Base-by-base conservation (phyloP, 2,329 filamentous ascomycete genomes). In the Alternaria brassicicola region DNA sequence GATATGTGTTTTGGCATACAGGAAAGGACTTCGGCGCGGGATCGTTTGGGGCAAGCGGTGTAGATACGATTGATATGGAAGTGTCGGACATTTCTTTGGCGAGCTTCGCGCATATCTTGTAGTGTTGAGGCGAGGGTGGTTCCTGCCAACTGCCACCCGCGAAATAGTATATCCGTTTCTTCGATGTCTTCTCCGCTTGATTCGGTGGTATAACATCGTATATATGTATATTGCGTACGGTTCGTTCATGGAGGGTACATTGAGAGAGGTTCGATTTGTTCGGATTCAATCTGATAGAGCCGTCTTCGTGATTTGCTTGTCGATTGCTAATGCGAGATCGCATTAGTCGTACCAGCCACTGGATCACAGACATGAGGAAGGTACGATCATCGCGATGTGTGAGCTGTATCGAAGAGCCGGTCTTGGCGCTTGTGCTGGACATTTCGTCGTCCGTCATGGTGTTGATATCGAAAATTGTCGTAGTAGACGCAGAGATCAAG, bases 141-240 rank as follows among this genome's bases (percentile, higher is more conserved):
- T 76, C 76, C 58, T 84, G 83, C 81, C 85, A 87, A 3, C 83
- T 83, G 6, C 85, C 85, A 1, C 85, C 85, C 0, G 79, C 78
- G 61, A 86, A 86, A 58, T 86, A 87, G 59, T 84, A 82, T 23
- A 88, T 73, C 4, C 76, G 70, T 59, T 74, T 78, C 21, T 55
- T 68, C 12, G 57, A 55, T 25, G 55, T 51, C 41, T 61, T 61
- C 5, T 49, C 39, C 0, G 52, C 10, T 15, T 56, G 46, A 1
- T 59, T 63, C 2, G 68, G 69, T 4, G 75, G 62, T 9, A 65
- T 43, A 5, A 83, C 59, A 48, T 83, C 81, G 70, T 84, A 84
- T 19, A 83, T 72, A 62, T 78, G 78, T 12, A 83, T 78, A 43
- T 74, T 79, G 38, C 78, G 76, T 12, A 81, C 74, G 45, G 66